Evolutionary conservation across 2,329 filamentous ascomycete species (phyloP).

Genomic region (Helotiales sp.): DNA sequence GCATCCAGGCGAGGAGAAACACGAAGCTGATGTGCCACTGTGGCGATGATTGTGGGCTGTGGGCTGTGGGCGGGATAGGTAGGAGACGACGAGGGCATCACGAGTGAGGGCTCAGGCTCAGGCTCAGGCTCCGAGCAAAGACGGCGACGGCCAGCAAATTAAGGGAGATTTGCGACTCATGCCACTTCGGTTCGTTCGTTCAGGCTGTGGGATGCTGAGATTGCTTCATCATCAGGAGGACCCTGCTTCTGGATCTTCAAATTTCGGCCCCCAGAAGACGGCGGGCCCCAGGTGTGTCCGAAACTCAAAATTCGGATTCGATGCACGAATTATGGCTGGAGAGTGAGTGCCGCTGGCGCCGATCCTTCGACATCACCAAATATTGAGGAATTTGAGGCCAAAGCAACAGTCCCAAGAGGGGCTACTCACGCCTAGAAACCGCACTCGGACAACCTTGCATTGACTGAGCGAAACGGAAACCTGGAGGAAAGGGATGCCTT

Average conservation of each 20-base stretch:
- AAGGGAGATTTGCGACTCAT: background rate
- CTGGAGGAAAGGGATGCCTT: slow-evolving; percentile 5
- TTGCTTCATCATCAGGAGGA: slow-evolving; percentile 1
- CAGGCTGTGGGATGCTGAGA: slow-evolving; percentile 1
- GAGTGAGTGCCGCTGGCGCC: background rate
- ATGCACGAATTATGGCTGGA: slow-evolving; percentile 19
- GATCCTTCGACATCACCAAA: background rate
- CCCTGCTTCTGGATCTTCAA: background rate
- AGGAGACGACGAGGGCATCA: background rate
- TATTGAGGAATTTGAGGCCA: slow-evolving; percentile 9
- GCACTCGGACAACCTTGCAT: slow-evolving; percentile 29
- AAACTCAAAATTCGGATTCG: slow-evolving; percentile 2
- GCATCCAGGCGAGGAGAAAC: background rate
- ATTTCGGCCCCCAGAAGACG: slow-evolving; percentile 5
- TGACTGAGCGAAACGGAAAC: slow-evolving; percentile 29
- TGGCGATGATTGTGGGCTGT: background rate
- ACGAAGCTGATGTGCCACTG: background rate
- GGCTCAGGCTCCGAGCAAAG: background rate
- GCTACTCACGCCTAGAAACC: slow-evolving; percentile 6
- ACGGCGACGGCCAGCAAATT: background rate
- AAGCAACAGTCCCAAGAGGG: slow-evolving; percentile 14
- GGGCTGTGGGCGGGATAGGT: background rate
- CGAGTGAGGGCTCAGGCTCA: background rate
- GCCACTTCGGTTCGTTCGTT: background rate
- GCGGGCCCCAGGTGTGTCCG: slow-evolving; percentile 5